Percentiles rank a stretch among this genome's conserved stretches.
Conservation (phyloP, 305 asterid genomes). For the Solanum hybrid region DNA sequence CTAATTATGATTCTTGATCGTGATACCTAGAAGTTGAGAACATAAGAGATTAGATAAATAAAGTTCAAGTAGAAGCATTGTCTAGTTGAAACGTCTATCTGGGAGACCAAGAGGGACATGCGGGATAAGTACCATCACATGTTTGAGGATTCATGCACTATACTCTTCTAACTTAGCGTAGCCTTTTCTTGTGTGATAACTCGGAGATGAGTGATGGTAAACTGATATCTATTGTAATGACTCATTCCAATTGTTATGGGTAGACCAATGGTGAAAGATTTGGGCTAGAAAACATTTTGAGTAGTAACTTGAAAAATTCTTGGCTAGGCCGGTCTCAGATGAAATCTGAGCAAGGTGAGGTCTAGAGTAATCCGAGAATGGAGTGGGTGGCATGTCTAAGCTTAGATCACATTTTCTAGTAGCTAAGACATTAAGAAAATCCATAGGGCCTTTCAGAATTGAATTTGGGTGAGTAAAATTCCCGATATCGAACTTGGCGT, state of each 20-base stretch:
- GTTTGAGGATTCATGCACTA: neutral
- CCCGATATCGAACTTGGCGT: neutral
- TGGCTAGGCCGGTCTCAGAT: neutral
- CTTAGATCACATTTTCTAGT: too few relatives aligned
- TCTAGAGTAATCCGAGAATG: neutral
- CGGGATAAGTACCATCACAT: neutral
- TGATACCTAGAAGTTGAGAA: neutral
- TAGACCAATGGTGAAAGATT: too few relatives aligned
- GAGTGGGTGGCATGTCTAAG: neutral
- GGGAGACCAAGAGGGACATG: neutral
- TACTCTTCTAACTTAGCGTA: neutral
- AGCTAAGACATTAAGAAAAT: neutral
- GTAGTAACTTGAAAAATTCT: neutral
- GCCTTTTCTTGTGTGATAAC: neutral
- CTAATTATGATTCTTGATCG: neutral
- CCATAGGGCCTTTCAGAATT: neutral
- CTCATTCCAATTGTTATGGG: neutral
- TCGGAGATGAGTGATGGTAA: neutral
- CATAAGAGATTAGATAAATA: neutral
- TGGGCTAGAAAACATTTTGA: neutral
- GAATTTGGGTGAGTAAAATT: neutral
- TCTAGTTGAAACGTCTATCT: neutral
- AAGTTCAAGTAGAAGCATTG: neutral
- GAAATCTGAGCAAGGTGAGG: neutral
- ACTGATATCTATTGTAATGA: too few relatives aligned